A percentile compares a stretch with the other conserved stretches of the same genome.
Conservation (phyloP, 2,329 filamentous ascomycete genomes). For the Mariannaea sp. region DNA sequence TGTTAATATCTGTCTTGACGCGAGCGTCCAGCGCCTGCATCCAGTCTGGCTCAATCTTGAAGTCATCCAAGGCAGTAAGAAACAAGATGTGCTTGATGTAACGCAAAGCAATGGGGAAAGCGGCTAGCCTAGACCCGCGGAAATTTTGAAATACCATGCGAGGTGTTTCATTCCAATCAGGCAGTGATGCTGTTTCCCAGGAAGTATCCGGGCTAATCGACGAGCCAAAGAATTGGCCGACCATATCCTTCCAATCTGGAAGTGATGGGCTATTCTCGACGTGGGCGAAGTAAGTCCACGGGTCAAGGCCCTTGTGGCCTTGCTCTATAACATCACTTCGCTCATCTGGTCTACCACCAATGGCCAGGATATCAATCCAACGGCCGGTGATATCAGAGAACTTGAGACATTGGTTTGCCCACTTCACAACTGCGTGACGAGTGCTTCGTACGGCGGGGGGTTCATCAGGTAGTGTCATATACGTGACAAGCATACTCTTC, state of each 20-base stretch:
- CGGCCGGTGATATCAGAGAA: slow-evolving; percentile 79
- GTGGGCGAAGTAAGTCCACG: slow-evolving; percentile 57
- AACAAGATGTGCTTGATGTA: slow-evolving; percentile 66
- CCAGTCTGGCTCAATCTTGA: slow-evolving; percentile 79
- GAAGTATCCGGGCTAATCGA: slow-evolving; percentile 41
- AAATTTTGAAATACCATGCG: slow-evolving; percentile 52
- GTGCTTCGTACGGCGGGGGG: slow-evolving; percentile 69
- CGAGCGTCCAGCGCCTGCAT: slow-evolving; percentile 76
- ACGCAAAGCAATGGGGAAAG: slow-evolving; percentile 70
- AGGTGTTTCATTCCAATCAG: slow-evolving; percentile 12
- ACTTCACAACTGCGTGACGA: slow-evolving; percentile 82
- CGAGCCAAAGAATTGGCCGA: slow-evolving; percentile 53
- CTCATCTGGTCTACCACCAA: slow-evolving; percentile 68
- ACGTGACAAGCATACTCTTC: slow-evolving; percentile 65
- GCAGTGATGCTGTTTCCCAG: slow-evolving; percentile 43
- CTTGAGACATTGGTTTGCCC: slow-evolving; percentile 84
- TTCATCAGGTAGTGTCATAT: slow-evolving; percentile 63
- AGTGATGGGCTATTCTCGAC: slow-evolving; percentile 47
- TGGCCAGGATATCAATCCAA: slow-evolving; percentile 86
- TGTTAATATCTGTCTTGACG: slow-evolving; percentile 70
- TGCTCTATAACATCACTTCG: slow-evolving; percentile 87
- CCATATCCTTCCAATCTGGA: slow-evolving; percentile 59
- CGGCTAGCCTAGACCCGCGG: slow-evolving; percentile 51
- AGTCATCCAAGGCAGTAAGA: slow-evolving; percentile 53
- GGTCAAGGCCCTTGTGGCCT: slow-evolving; percentile 83